Evolutionary conservation across 2,329 filamentous ascomycete species (phyloP), one percentile per base, ranked within the genome.

Genomic region (Claviceps fusiformis): DNA sequence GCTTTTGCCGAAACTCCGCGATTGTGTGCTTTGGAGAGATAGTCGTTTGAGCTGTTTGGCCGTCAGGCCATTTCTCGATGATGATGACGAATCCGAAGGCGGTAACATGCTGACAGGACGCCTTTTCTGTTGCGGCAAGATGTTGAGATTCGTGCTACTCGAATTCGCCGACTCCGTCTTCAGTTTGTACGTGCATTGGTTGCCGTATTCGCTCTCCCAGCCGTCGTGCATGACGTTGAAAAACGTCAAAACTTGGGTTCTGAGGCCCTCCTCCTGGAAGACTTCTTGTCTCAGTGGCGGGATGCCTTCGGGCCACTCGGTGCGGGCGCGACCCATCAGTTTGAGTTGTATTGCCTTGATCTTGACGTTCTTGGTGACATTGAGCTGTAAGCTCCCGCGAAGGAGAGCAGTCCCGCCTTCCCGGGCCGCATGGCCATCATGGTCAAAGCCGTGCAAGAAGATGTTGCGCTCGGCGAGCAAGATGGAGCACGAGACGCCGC

Each of bases 281-380:
- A 89, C 83, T 45, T 95, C 87, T 1, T 85, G 79, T 68, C 95
- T 95, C 56, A 85, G 79, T 0, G 91, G 90, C 3, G 93, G 92
- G 35, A 97, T 93, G 52, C 90, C 89, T 73, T 97, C 93, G 17
- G 93, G 92, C 93, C 93, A 98, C 65, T 95, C 90, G 1, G 93
- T 97, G 59, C 86, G 81, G 3, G 90, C 89, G 65, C 83, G 86
- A 35, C 92, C 93, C 45, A 85, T 81, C 62, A 98, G 87, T 63
- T 88, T 92, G 53, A 98, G 75, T 6, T 87, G 90, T 29, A 98
- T 81, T 4, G 89, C 86, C 73, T 95, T 96, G 61, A 98, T 84
- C 71, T 98, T 98, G 50, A 90, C 83, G 60, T 88, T 87, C 67
- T 97, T 97, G 49, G 87, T 85, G 13, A 97, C 80, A 57, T 85